These are phyloP conservation scores for Prototheca cutis DNA, from an alignment of 163 green algal species.

Conservation along the genomic window DNA sequence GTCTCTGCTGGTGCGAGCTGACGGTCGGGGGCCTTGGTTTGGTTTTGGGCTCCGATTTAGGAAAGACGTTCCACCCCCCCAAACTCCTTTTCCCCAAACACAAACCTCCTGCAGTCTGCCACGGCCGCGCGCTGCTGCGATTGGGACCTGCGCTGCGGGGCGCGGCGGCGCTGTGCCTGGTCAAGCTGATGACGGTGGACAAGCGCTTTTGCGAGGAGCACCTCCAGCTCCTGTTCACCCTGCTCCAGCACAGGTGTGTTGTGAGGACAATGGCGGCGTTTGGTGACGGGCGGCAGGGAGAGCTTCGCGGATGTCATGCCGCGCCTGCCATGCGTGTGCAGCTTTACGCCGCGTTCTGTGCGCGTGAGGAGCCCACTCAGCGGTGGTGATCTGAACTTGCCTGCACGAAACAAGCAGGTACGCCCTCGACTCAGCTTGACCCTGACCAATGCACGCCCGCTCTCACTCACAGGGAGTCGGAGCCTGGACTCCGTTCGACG, in stretches of 20 bases:
- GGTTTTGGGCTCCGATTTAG: not conserved
- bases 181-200: constrained; percentile 85
- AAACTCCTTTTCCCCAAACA: no score
- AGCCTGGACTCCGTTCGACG: constrained; percentile 53
- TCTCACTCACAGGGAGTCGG: constrained; percentile 31
- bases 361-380: no score
- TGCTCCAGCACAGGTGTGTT: constrained; percentile 46
- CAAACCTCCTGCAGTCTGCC: constrained; percentile 15
- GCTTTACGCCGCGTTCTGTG: no score
- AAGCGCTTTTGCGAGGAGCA: constrained; percentile 64
- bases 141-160: constrained; percentile 36
- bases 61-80: no score
- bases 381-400: no score
- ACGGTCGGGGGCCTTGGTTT: not conserved
- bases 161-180: constrained; percentile 69
- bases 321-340: no score
- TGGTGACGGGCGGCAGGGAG: no score
- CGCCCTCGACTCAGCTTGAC: no score
- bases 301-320: no score
- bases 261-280: not conserved
- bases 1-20: constrained; percentile 18
- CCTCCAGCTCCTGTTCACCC: constrained; percentile 68
- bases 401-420: no score
- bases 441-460: no score
- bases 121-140: constrained; percentile 20